phyloP scores from a whole-genome alignment of 805 yeast species.

The Candida manassasensis region DNA sequence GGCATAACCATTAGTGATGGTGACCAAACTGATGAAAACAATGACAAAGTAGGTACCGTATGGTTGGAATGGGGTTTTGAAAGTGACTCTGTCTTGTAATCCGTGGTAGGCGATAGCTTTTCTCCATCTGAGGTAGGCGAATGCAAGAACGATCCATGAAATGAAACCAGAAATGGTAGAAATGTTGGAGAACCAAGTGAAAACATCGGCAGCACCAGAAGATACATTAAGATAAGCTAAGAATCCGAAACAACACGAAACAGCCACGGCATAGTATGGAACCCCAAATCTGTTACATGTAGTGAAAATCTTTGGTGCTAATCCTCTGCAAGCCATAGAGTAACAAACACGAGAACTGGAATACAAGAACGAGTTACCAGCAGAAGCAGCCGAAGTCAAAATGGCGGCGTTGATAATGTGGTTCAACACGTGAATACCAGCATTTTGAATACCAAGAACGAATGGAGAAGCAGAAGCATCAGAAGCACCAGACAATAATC shows the following conservation, averaged over 20 bases:
- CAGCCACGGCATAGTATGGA: conserved; percentile 30
- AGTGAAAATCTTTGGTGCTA: conserved; percentile 33
- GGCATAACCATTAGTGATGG: conserved; percentile 70
- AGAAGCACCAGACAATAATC: conserved; percentile 18
- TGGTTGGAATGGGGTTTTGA: conserved; percentile 52
- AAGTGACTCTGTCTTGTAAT: conserved; percentile 54
- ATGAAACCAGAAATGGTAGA: conserved; percentile 64
- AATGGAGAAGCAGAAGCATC: conserved; percentile 63
- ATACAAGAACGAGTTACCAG: conserved; percentile 41
- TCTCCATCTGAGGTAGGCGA: conserved; percentile 59
- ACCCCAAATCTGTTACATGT: conserved; percentile 41
- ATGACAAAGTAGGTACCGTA: conserved; percentile 53
- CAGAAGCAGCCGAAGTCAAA: conserved; percentile 51
- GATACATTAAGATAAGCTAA: conserved; percentile 54
- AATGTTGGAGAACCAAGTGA: conserved; percentile 62
- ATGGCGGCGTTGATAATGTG: conserved; percentile 61
- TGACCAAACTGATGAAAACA: conserved; percentile 44
- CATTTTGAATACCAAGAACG: conserved; percentile 59
- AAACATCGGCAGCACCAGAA: conserved; percentile 47
- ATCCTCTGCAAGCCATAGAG: conserved; percentile 36
- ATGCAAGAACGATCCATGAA: conserved; percentile 53
- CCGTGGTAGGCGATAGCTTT: conserved; percentile 54
- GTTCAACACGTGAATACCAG: conserved; percentile 54
- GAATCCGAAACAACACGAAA: conserved; percentile 36
- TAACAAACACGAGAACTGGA: conserved; percentile 40